Percentiles rank a stretch among this genome's conserved stretches.
Evolutionary conservation across 257 asterid species (phyloP).

Genomic region (Paulownia fortunei): DNA sequence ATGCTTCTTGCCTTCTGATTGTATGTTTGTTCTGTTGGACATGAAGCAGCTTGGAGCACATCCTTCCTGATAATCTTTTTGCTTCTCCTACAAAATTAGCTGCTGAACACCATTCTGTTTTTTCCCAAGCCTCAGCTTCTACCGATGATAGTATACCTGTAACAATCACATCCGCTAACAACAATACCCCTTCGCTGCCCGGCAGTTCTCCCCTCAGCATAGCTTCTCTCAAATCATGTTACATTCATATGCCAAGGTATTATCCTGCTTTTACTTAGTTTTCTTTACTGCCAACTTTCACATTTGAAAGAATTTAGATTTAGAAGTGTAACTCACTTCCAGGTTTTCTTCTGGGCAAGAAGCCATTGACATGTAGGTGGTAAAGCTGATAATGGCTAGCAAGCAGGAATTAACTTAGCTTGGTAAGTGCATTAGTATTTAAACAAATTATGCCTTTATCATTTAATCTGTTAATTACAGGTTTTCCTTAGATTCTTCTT

Average conservation of each 20-base stretch:
- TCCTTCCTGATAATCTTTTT: constrained; percentile 84
- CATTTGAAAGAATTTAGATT: background rate
- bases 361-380: constrained; percentile 77
- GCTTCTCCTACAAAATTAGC: constrained; percentile 83
- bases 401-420: constrained; percentile 57
- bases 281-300: background rate
- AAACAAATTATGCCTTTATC: too few species aligned
- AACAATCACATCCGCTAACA: constrained; percentile 55
- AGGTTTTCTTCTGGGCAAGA: constrained; percentile 73
- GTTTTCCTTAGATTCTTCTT: constrained; percentile 5
- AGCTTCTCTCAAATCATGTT: constrained; percentile 68
- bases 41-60: constrained; percentile 72
- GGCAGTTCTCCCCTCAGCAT: constrained; percentile 49
- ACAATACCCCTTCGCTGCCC: constrained; percentile 46
- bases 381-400: constrained; percentile 55
- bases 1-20: background rate
- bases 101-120: constrained; percentile 47
- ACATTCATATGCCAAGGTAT: constrained; percentile 81
- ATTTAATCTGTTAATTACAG: background rate
- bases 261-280: background rate
- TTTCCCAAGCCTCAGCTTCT: constrained; percentile 45
- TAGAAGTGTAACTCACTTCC: constrained; percentile 15
- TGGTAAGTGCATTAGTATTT: constrained; percentile 49
- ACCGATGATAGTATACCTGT: constrained; percentile 41
- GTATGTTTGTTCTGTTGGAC: constrained; percentile 15